Percentiles rank a stretch among this genome's conserved stretches.
Conservation (phyloP, 257 asterid species). For the Cynanchum wilfordii region DNA sequence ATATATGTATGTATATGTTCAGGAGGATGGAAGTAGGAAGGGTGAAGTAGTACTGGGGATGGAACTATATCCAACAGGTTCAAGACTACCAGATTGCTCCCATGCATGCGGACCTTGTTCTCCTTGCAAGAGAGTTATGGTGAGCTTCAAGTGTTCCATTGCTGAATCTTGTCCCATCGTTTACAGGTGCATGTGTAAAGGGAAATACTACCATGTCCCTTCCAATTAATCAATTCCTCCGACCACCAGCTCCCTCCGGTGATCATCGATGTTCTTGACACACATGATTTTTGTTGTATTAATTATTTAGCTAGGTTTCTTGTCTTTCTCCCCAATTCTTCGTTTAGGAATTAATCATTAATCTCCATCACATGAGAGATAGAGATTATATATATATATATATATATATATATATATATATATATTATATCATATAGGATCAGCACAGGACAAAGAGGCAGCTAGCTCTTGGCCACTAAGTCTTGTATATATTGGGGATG, state of each 20-base stretch:
- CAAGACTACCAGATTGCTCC: conserved; percentile 82
- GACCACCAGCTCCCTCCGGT: no score
- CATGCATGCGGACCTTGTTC: conserved; percentile 87
- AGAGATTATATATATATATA: no score
- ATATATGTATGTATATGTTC: background rate
- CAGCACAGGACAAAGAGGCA: conserved; percentile 2
- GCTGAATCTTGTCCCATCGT: conserved; percentile 91
- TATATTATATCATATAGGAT: no score
- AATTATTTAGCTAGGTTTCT: background rate
- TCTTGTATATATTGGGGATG: conserved; percentile 3
- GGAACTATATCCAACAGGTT: conserved; percentile 84
- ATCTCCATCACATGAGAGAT: no score
- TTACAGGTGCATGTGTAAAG: conserved; percentile 90
- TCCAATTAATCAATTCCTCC: conserved; percentile 27
- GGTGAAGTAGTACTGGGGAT: conserved; percentile 34
- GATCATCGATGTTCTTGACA: no score
- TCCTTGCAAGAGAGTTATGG: conserved; percentile 86
- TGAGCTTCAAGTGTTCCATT: conserved; percentile 61
- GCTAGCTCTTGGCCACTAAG: background rate
- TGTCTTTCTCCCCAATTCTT: background rate
- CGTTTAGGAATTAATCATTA: background rate
- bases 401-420: no score
- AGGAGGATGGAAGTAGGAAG: conserved; percentile 30
- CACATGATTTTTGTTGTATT: background rate
- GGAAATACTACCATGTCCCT: conserved; percentile 87